Evolutionary conservation across 257 asterid species (phyloP).

Genomic region (Solanum chiquidenum): DNA sequence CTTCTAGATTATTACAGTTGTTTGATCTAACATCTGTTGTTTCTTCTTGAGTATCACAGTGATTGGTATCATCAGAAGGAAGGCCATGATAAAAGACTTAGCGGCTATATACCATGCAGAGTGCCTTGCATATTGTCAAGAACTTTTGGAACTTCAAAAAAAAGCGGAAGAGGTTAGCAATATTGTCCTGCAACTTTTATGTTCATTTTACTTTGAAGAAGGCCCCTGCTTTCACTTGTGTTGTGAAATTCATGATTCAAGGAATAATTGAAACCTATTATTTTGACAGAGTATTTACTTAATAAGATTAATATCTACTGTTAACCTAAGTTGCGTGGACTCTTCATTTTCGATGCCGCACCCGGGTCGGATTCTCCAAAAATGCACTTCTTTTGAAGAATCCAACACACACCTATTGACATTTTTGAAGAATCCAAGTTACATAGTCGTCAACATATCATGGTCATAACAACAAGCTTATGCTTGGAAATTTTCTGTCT

Average conservation of each 20-base stretch:
- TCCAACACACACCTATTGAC: not conserved
- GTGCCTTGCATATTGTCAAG: slow-evolving; percentile 88
- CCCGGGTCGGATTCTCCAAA: not conserved
- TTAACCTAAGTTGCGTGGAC: not conserved
- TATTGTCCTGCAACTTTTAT: not conserved
- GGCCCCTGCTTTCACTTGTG: not conserved
- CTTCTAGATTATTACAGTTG: not conserved
- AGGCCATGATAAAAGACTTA: slow-evolving; percentile 77
- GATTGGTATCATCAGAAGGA: slow-evolving; percentile 85
- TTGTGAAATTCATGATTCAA: not conserved
- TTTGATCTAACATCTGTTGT: slow-evolving; percentile 1
- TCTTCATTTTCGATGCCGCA: not conserved
- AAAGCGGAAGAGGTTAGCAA: slow-evolving; percentile 63
- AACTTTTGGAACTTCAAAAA: slow-evolving; percentile 83
- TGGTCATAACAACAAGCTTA: not conserved
- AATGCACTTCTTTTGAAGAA: not conserved
- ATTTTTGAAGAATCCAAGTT: not conserved
- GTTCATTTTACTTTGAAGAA: not conserved
- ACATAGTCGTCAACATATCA: not conserved
- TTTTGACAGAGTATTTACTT: not conserved
- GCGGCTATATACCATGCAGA: slow-evolving; percentile 88
- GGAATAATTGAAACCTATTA: not conserved
- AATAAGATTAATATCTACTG: not conserved
- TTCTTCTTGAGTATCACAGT: slow-evolving; percentile 28
- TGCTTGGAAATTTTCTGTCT: not conserved